These are phyloP conservation scores for Clavulina sp. DNA, from an alignment of 768 basidiomycete species.

Conservation along the genomic window DNA sequence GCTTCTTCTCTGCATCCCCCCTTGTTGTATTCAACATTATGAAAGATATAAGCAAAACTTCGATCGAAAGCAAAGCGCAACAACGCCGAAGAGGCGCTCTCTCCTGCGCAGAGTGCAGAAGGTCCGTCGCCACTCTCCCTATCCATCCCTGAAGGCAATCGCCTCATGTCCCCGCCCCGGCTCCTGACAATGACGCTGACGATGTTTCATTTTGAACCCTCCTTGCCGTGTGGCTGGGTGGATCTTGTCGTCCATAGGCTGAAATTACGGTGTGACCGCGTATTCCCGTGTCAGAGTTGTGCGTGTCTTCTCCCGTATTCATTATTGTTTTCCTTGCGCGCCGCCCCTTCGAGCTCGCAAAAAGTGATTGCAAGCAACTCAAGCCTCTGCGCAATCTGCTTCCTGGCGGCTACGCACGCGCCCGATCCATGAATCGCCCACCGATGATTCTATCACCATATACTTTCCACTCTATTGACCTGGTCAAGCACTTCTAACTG, in stretches of 20 bases:
- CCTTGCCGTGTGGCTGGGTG: too few relatives aligned
- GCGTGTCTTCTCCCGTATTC: not conserved
- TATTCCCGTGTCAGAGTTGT: constrained; percentile 11
- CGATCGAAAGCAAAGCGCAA: not conserved
- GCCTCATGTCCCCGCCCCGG: not conserved
- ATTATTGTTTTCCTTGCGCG: not conserved
- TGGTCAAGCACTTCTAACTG: too few relatives aligned
- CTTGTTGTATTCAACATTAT: not conserved
- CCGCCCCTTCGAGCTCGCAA: not conserved
- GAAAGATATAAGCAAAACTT: not conserved
- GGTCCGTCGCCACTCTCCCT: constrained; percentile 7
- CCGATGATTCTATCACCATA: too few relatives aligned
- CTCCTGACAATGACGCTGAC: not conserved
- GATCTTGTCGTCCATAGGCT: constrained; percentile 1
- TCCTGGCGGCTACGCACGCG: too few relatives aligned
- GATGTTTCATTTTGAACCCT: not conserved
- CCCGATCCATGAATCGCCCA: too few relatives aligned
- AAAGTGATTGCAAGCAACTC: not conserved
- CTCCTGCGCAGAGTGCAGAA: constrained; percentile 11
- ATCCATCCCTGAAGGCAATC: constrained; percentile 3
- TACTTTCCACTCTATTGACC: too few relatives aligned
- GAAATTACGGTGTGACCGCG: constrained; percentile 11
- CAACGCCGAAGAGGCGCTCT: constrained; percentile 4
- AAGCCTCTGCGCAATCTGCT: too few relatives aligned
- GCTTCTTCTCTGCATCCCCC: not conserved